Base-by-base conservation (phyloP, 768 basidiomycete genomes). In the Pleurotus eryngii region DNA sequence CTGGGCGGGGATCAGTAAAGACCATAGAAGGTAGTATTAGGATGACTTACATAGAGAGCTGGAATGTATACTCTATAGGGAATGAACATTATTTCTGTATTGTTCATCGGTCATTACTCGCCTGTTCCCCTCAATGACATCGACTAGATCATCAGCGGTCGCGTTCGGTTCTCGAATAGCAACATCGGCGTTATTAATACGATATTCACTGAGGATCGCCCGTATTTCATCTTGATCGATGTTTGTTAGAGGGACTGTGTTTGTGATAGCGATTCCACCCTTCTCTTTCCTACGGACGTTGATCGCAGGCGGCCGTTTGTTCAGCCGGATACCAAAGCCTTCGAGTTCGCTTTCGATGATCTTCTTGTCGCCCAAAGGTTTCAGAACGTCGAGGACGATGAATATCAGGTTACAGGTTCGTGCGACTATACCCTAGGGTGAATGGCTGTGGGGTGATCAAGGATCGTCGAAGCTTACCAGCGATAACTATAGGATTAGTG, bases 321-420 rank as follows among this genome's bases (percentile, higher is more conserved):
- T 99, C 59, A 98, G 76, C 49, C 95, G 82, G 64, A 98, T 97
- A 8, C 96, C 97, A 66, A 98, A 98, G n/a, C 95, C 94, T 79
- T 99, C 97, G 59, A 99, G 75, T 70, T 99, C 97, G 35, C 78
- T 66, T 73, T 98, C 94, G 57, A 99, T 92, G 65, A 97, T 75
- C 57, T 81, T 89, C 67, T 97, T 94, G 77, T 98, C 96, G 22
- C 89, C 91, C 15, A 98, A 83, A n/a, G 97, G 97, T 74, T 98
- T 99, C 37, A 97, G 83, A 24, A 99, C 97, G 66, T 99, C 97
- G 49, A 99, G 84, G 26, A 98, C 91, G 70, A 99, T 98, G 73
- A 98, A 98, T 59, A 99, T 98, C 37, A 98, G 86, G 71, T 98
- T 93, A 71, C 97, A 98, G 40, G 97, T 98, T 59, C 97, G 86